phyloP scores from a whole-genome alignment of 306 rosid species.

The Carpinus viminea region DNA sequence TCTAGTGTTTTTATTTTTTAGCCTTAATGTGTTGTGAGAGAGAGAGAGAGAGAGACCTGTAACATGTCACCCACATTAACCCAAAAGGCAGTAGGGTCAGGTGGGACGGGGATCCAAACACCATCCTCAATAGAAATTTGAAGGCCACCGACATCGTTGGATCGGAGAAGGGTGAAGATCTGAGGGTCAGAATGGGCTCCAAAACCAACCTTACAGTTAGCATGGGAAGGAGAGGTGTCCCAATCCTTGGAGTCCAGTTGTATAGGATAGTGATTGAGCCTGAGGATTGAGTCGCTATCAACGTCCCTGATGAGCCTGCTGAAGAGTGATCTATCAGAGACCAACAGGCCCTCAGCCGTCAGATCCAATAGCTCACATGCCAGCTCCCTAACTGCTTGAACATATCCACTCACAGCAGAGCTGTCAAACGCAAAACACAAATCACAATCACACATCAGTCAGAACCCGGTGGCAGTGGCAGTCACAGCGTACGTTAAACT shows the following conservation, averaged over 20 bases:
- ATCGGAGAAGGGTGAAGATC: conserved; percentile 69
- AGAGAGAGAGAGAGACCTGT: conserved; percentile 37
- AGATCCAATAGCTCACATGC: conserved; percentile 75
- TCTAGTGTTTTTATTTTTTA: too few species aligned
- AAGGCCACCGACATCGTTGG: conserved; percentile 81
- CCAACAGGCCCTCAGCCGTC: conserved; percentile 68
- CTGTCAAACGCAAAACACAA: conserved; percentile 44
- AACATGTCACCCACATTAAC: conserved; percentile 80
- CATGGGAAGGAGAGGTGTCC: conserved; percentile 33
- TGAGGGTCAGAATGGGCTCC: conserved; percentile 97
- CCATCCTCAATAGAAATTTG: conserved; percentile 62
- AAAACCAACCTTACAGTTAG: conserved; percentile 43
- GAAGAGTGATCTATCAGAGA: conserved; percentile 54
- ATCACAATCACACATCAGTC: conserved; percentile 6
- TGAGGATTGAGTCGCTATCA: conserved; percentile 67
- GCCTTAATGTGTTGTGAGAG: not conserved
- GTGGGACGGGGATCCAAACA: conserved; percentile 67
- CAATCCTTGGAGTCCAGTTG: conserved; percentile 5
- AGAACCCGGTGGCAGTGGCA: not conserved
- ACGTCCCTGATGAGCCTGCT: conserved; percentile 52
- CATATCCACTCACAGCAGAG: conserved; percentile 43
- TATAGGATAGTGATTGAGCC: conserved; percentile 80
- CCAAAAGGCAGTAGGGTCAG: conserved; percentile 71
- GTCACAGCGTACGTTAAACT: not conserved
- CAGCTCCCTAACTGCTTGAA: conserved; percentile 51